Conservation (phyloP, 2,329 filamentous ascomycete genomes). For the Davidsoniella virescens region DNA sequence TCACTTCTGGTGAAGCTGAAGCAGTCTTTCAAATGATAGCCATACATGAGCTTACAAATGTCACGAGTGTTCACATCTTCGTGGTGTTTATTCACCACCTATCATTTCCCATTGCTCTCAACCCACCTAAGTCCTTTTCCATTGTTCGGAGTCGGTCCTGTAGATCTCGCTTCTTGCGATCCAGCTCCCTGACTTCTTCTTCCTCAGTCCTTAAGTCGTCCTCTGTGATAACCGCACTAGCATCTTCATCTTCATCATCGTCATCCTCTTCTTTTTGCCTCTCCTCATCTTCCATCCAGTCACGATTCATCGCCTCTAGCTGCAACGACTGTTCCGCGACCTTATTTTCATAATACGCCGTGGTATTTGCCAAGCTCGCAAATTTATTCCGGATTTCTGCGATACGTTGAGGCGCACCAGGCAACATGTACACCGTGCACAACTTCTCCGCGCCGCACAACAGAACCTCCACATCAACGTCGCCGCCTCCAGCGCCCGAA, state of each 20-base stretch:
- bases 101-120: slow-evolving; percentile 32
- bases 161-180: slow-evolving; percentile 38
- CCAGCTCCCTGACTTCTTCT: slow-evolving; percentile 43
- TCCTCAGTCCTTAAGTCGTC: slow-evolving; percentile 55
- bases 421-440: slow-evolving; percentile 70
- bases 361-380: slow-evolving; percentile 52
- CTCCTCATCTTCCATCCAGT: slow-evolving; percentile 40
- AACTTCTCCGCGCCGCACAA: slow-evolving; percentile 80
- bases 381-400: slow-evolving; percentile 54
- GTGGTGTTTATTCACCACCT: background rate
- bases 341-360: slow-evolving; percentile 64
- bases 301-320: slow-evolving; percentile 56
- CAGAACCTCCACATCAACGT: slow-evolving; percentile 74
- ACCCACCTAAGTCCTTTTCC: slow-evolving; percentile 38
- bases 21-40: no score
- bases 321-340: slow-evolving; percentile 63
- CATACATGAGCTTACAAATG: no score
- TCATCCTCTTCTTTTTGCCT: slow-evolving; percentile 34
- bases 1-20: no score
- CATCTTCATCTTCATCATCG: slow-evolving; percentile 18
- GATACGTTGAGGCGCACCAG: slow-evolving; percentile 65
- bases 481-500: slow-evolving; percentile 33
- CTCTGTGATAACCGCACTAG: slow-evolving; percentile 39
- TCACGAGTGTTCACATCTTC: no score
- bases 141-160: slow-evolving; percentile 35